A percentile compares a stretch with the other conserved stretches of the same genome.
Conservation (phyloP, 2,329 filamentous ascomycete genomes). For the Fusarium sp. region DNA sequence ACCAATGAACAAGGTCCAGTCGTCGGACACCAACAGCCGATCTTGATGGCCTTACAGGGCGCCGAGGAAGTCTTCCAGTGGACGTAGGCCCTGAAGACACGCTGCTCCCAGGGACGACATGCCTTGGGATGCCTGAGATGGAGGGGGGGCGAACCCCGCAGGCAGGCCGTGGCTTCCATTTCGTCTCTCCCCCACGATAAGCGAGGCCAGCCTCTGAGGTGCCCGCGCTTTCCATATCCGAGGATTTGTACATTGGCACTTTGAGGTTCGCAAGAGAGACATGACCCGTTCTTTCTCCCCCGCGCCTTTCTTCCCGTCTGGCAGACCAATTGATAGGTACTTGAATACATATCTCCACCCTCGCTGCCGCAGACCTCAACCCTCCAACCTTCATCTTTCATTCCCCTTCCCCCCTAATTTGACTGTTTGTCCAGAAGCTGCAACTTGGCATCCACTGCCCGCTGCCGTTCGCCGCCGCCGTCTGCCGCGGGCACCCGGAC, state of each 20-base stretch:
- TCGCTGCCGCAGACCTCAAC: constrained; percentile 23
- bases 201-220: not conserved
- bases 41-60: constrained; percentile 5
- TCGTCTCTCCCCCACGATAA: constrained; percentile 1
- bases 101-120: not conserved
- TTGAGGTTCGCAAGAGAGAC: constrained; percentile 18
- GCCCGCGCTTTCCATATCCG: not conserved
- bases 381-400: constrained; percentile 25
- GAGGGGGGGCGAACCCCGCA: constrained; percentile 9
- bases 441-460: constrained; percentile 6
- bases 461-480: constrained; percentile 37
- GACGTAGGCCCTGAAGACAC: not conserved
- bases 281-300: constrained; percentile 31
- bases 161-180: not conserved
- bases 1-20: not conserved
- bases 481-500: constrained; percentile 44
- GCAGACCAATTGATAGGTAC: constrained; percentile 26
- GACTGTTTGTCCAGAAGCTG: constrained; percentile 7
- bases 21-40: constrained; percentile 13
- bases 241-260: not conserved
- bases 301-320: constrained; percentile 4
- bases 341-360: constrained; percentile 27
- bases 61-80: not conserved
- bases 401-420: not conserved
- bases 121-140: not conserved